These are phyloP conservation scores for Adenanthera pavonina DNA, from an alignment of 306 rosid genomes.

Conservation along the genomic window DNA sequence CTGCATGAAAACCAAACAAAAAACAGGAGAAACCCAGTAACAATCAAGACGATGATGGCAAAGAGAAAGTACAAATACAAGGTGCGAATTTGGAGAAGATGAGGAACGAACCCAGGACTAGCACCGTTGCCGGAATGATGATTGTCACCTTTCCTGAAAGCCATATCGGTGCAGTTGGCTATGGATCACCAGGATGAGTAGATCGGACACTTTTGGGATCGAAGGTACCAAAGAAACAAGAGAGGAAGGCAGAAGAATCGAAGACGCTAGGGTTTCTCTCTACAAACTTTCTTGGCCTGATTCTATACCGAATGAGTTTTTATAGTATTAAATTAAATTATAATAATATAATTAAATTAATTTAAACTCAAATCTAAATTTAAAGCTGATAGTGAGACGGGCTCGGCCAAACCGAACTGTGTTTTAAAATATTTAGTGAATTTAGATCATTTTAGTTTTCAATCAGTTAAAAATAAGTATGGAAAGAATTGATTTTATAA, in stretches of 20 bases:
- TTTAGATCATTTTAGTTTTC: too few relatives aligned
- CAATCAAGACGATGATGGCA: neutral
- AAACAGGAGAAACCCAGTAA: neutral
- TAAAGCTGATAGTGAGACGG: too few relatives aligned
- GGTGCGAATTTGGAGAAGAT: neutral
- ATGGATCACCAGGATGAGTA: neutral
- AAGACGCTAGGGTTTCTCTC: neutral
- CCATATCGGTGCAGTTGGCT: slow-evolving; percentile 42
- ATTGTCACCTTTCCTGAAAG: slow-evolving; percentile 65
- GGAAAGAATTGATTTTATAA: too few relatives aligned
- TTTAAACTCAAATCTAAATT: too few relatives aligned
- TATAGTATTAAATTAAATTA: too few relatives aligned
- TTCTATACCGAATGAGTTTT: too few relatives aligned
- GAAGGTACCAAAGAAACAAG: neutral
- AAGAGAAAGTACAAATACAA: neutral
- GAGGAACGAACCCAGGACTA: slow-evolving; percentile 75
- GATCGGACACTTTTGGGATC: neutral
- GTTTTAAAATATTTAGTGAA: too few relatives aligned
- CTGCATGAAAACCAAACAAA: slow-evolving; percentile 46
- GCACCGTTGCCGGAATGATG: slow-evolving; percentile 85
- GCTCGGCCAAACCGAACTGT: too few relatives aligned
- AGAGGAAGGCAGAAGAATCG: too few relatives aligned
- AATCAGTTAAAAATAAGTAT: too few relatives aligned
- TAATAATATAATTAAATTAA: too few relatives aligned
- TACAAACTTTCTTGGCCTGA: too few relatives aligned